Evolutionary conservation across 2,329 filamentous ascomycete species (phyloP), one percentile per base, ranked within the genome.

Genomic region (Furcasterigmium furcatum): DNA sequence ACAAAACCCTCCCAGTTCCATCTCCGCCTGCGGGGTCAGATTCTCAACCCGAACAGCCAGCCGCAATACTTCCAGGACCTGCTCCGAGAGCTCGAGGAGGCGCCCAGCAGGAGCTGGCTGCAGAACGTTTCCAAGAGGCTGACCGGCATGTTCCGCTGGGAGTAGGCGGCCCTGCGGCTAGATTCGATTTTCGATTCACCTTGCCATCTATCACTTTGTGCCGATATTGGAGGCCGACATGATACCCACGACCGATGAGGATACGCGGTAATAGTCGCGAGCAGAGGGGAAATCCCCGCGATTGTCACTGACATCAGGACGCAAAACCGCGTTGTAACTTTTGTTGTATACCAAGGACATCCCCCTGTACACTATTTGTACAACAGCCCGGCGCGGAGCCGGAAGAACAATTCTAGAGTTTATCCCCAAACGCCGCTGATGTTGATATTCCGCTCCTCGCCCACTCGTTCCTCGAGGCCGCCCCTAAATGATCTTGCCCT

Each of bases 41-140:
- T 85, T 36, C 64, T 85, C 46, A 63, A 70, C 44, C 83, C 84
- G 13, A 73, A 72, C 59, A 83, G 79, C 56, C 80, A 85, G 52
- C 83, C 83, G 30, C 77, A 74, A 0, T 84, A 87, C 59, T 87
- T 84, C 57, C 61, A 68, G 18, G 77, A 84, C 52, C 62, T 87
- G 24, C 59, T 85, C 1, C 70, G 66, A 44, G 84, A 87, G 60
- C 72, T 87, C 20, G 78, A 85, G 29, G 78, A 78, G 54, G 82
- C 79, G 4, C 84, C 83, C 2, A 75, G 67, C 34, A 67, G 83
- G 46, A 74, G 73, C 8, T 81, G 73, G 67, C 58, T 78, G 19
- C 69, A 73, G 41, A 70, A 75, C 44, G 48, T 81, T 41, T 63
- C 68, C 49, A 77, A 84, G 58, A 72, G 72, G 49, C 57, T 84